phyloP scores from a whole-genome alignment of 805 yeast genomes.

The Kazachstania psychrophila region DNA sequence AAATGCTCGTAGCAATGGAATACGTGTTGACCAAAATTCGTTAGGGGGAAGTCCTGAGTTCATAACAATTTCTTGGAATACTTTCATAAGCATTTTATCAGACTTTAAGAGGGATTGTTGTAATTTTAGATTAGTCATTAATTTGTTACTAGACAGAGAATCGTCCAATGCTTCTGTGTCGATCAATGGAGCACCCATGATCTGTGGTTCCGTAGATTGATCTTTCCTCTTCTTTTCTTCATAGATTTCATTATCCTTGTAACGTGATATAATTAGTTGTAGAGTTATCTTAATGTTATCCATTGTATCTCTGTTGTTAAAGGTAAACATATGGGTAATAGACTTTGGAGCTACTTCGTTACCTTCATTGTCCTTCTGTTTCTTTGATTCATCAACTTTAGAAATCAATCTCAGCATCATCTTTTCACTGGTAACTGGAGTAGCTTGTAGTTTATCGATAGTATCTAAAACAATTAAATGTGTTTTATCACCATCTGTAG shows the following conservation, averaged over 20 bases:
- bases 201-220: constrained; percentile 13
- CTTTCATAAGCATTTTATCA: constrained; percentile 57
- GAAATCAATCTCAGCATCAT: constrained; percentile 55
- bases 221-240: constrained; percentile 31
- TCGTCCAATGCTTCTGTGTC: constrained; percentile 34
- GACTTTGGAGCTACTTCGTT: constrained; percentile 20
- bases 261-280: constrained; percentile 60
- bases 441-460: constrained; percentile 51
- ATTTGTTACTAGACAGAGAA: constrained; percentile 45
- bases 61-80: constrained; percentile 84
- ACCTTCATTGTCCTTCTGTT: constrained; percentile 24
- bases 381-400: constrained; percentile 29
- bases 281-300: constrained; percentile 58
- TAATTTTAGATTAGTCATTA: constrained; percentile 61
- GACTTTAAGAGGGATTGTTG: constrained; percentile 72
- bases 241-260: constrained; percentile 41
- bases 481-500: constrained; percentile 42
- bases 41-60: constrained; percentile 63
- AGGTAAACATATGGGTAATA: constrained; percentile 42
- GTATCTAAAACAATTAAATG: constrained; percentile 35
- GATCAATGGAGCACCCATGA: constrained; percentile 20
- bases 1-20: constrained; percentile 71
- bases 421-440: constrained; percentile 56
- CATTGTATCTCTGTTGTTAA: constrained; percentile 67
- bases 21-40: constrained; percentile 80